Base-by-base conservation (phyloP, 2,329 filamentous ascomycete genomes). In the Fusarium mexicanum region DNA sequence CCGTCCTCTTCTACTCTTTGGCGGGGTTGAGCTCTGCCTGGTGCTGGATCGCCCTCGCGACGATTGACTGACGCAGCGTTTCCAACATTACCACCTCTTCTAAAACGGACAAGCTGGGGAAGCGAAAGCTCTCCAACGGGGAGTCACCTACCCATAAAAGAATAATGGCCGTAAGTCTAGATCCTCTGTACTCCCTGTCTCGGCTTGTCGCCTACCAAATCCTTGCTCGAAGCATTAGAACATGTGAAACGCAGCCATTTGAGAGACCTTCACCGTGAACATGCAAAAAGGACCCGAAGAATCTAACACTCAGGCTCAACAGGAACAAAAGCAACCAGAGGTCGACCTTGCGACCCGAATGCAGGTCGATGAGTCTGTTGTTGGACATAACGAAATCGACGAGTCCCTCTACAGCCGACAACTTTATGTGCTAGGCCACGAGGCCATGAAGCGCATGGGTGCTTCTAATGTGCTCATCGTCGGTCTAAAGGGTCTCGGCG, bases 371-470 rank as follows among this genome's bases (percentile, higher is more conserved):
- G 86, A 90, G 73, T 88, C 89, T 41, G 86, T 87, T 63, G 82
- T 87, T 44, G 88, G 86, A 75, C 83, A 83, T 67, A 85, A 81
- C 80, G 90, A 92, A 73, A 93, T 93, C 85, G 91, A 93, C 78
- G 91, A 93, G 82, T 91, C 91, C 64, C 90, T 93, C 77, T 93
- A 93, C 86, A 93, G 91, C 81, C 88, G 91, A 81, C 91, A 93
- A 84, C 91, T 93, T 77, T 93, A 93, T 80, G 91, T 92, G 69
- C 83, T 92, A 59, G 91, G 91, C 73, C 91, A 92, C 79, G 91
- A 92, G 84, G 96, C 96, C 76, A 99, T 99, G 96, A 98, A 97
- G 89, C 95, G 96, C 80, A 99, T 99, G 96, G 91, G 95, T 80
- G 94, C 95, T 71, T 98, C 96, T 63, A 97, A 98, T 81, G 90